Percentiles rank a stretch among this genome's conserved stretches.
Evolutionary conservation across 2,329 filamentous ascomycete species (phyloP).

Genomic region (Cytospora paraplurivora): DNA sequence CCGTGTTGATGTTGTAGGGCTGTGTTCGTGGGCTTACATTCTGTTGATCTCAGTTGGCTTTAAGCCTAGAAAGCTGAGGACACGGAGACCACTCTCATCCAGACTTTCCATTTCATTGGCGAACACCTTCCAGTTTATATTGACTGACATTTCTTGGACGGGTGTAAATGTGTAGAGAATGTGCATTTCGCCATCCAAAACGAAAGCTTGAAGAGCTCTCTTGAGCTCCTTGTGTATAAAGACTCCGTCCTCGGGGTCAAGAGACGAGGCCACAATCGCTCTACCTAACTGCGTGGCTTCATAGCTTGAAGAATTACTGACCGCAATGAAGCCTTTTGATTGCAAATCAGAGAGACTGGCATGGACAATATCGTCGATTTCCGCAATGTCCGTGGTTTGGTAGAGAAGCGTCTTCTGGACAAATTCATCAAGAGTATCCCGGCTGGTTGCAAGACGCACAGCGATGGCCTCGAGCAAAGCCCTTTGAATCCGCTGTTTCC

Average conservation of each 20-base stretch:
- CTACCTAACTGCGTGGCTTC: conserved; percentile 66
- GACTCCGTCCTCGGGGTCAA: conserved; percentile 73
- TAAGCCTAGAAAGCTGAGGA: conserved; percentile 68
- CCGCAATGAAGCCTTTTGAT: conserved; percentile 55
- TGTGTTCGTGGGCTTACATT: conserved; percentile 51
- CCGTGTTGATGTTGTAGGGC: conserved; percentile 29
- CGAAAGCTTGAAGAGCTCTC: conserved; percentile 69
- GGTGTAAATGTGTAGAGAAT: conserved; percentile 78
- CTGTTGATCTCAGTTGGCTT: conserved; percentile 67
- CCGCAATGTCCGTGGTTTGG: conserved; percentile 53
- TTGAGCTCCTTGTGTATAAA: conserved; percentile 72
- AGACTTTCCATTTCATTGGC: conserved; percentile 69
- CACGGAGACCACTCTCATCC: conserved; percentile 71
- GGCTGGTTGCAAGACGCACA: conserved; percentile 67
- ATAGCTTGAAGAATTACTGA: conserved; percentile 54
- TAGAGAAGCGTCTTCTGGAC: conserved; percentile 68
- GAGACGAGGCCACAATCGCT: conserved; percentile 71
- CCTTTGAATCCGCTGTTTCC: conserved; percentile 68
- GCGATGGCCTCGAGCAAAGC: conserved; percentile 72
- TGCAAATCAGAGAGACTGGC: conserved; percentile 61
- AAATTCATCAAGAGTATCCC: conserved; percentile 67
- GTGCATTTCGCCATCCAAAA: conserved; percentile 81
- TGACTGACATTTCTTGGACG: conserved; percentile 57
- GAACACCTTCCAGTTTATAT: conserved; percentile 73
- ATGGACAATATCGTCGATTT: conserved; percentile 57